These are phyloP conservation scores for Scorias spongiosa DNA, from an alignment of 2,329 filamentous ascomycete species.

Conservation along the genomic window DNA sequence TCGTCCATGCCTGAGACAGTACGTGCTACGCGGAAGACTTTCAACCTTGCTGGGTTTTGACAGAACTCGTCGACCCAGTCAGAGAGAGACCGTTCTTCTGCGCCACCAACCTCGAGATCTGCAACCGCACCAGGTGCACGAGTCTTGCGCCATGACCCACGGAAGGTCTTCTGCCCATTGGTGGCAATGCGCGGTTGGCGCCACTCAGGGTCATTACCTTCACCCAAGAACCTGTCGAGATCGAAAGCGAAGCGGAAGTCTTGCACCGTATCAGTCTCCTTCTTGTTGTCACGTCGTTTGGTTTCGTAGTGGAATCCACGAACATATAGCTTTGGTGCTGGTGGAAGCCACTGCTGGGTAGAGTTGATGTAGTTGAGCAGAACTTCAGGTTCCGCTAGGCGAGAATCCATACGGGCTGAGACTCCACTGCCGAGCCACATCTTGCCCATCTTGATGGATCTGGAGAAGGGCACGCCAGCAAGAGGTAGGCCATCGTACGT, in stretches of 20 bases:
- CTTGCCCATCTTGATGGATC: not conserved
- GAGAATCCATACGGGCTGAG: constrained; percentile 15
- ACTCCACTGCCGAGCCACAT: constrained; percentile 4
- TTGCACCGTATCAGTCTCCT: constrained; percentile 11
- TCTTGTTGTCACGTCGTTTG: constrained; percentile 12
- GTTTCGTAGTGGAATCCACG: constrained; percentile 15
- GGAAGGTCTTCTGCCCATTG: constrained; percentile 44
- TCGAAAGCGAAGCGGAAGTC: constrained; percentile 15
- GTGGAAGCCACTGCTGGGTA: constrained; percentile 10
- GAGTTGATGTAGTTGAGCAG: constrained; percentile 12
- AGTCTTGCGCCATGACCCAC: constrained; percentile 46
- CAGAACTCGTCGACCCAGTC: constrained; percentile 59
- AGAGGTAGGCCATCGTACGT: not conserved
- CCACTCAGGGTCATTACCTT: constrained; percentile 6
- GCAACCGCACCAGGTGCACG: constrained; percentile 33
- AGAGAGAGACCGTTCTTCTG: constrained; percentile 26
- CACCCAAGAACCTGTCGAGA: constrained; percentile 8
- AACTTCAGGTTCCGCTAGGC: constrained; percentile 8
- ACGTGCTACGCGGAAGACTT: constrained; percentile 30
- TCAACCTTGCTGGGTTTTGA: constrained; percentile 41
- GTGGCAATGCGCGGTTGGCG: constrained; percentile 31
- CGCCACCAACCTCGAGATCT: constrained; percentile 30
- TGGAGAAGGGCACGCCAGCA: not conserved
- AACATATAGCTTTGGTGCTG: constrained; percentile 11
- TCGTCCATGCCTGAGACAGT: constrained; percentile 47